Percentiles rank a stretch among this genome's conserved stretches.
phyloP scores from a whole-genome alignment of 2,329 filamentous ascomycete species.

The Xylariaceae sp. region DNA sequence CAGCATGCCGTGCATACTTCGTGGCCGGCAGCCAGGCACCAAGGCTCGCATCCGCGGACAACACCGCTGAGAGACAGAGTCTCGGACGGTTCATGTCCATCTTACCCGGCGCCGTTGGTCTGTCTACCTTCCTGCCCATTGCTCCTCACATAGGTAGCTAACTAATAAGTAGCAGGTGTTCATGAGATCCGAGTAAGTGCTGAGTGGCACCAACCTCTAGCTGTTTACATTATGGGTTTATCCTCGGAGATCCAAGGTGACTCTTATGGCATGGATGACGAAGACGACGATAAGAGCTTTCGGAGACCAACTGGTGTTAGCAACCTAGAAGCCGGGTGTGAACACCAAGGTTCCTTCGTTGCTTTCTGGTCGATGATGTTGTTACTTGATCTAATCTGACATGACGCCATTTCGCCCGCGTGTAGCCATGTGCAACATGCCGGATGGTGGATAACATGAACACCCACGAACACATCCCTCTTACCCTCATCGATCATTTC shows the following conservation, averaged over 20 bases:
- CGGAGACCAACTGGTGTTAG: conserved; percentile 37
- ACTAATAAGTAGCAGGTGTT: too few species aligned
- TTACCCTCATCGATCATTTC: conserved; percentile 37
- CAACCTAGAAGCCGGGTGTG: conserved; percentile 47
- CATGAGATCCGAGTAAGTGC: background rate
- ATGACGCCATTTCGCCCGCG: conserved; percentile 26
- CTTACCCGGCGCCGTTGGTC: too few species aligned
- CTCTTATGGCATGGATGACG: conserved; percentile 33
- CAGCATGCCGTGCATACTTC: too few species aligned
- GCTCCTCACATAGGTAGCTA: too few species aligned
- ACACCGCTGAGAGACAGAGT: background rate
- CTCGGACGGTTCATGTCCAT: background rate
- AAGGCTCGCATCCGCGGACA: too few species aligned
- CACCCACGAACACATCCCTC: too few species aligned
- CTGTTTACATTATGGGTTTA: background rate
- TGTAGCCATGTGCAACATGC: background rate
- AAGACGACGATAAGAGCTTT: conserved; percentile 33
- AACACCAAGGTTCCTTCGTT: conserved; percentile 46
- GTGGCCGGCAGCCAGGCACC: too few species aligned
- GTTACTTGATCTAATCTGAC: conserved; percentile 67
- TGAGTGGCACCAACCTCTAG: background rate
- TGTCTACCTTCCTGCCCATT: too few species aligned
- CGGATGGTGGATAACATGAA: background rate
- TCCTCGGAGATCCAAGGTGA: conserved; percentile 4
- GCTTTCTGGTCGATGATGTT: conserved; percentile 41